Evolutionary conservation across 805 yeast genomes (phyloP).

Genomic region (Diddensiella transvaalensis): DNA sequence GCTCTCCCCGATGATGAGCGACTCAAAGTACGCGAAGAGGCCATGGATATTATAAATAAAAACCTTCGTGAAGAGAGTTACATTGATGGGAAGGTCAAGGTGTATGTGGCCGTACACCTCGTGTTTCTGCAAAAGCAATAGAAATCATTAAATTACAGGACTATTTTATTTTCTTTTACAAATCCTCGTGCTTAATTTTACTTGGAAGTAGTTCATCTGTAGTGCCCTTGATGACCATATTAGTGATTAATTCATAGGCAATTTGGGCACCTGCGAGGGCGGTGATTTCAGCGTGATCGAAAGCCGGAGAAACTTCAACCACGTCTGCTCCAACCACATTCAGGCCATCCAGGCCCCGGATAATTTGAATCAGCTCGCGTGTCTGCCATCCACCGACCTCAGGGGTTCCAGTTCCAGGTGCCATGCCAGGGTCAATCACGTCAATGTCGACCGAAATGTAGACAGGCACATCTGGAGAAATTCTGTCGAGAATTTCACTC

Average conservation of each 20-base stretch:
- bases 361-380: conserved; percentile 56
- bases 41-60: conserved; percentile 33
- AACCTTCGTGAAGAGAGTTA: neutral
- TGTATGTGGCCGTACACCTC: conserved; percentile 27
- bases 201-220: conserved; percentile 14
- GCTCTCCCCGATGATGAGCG: conserved; percentile 39
- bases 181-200: conserved; percentile 23
- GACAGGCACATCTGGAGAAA: conserved; percentile 64
- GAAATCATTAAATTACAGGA: neutral
- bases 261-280: conserved; percentile 64
- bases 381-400: conserved; percentile 73
- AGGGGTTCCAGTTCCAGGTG: conserved; percentile 78
- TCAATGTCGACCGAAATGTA: conserved; percentile 78
- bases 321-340: conserved; percentile 71
- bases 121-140: conserved; percentile 21
- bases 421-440: conserved; percentile 64
- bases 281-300: conserved; percentile 58
- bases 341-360: conserved; percentile 58
- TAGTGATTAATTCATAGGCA: conserved; percentile 64
- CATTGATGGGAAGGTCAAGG: conserved; percentile 13
- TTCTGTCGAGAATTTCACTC: conserved; percentile 46
- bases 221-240: conserved; percentile 64
- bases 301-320: conserved; percentile 71
- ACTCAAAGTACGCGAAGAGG: conserved; percentile 30
- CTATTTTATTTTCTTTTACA: conserved; percentile 14